A percentile compares a stretch with the other conserved stretches of the same genome.
Evolutionary conservation across 2,329 filamentous ascomycete genomes (phyloP).

Genomic region (Plectosphaerella cucumerina): DNA sequence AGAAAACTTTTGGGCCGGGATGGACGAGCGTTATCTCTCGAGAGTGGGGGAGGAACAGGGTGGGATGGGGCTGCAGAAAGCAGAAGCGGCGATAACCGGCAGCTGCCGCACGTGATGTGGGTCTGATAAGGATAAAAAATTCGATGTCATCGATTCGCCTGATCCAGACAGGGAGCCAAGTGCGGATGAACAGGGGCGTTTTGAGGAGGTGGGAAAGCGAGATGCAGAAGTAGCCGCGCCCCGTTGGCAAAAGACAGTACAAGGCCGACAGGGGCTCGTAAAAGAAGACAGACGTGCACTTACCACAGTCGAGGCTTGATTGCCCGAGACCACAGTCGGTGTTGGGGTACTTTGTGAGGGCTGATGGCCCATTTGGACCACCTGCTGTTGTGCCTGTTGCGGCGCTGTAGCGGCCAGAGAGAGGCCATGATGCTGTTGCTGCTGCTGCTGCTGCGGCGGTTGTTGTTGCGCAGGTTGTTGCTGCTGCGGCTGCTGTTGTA

Average conservation of each 20-base stretch:
- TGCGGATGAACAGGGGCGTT: not conserved
- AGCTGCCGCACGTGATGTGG: not conserved
- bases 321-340: not conserved
- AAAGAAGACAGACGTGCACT: not conserved
- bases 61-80: not conserved
- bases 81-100: not conserved
- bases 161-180: not conserved
- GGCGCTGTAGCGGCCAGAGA: not conserved
- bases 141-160: not conserved
- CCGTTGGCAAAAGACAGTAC: too few species aligned
- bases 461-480: not conserved
- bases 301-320: not conserved
- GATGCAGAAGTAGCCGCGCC: too few species aligned
- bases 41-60: not conserved
- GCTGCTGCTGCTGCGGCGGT: not conserved
- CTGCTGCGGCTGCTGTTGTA: not conserved
- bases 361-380: not conserved
- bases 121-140: not conserved
- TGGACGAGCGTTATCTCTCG: not conserved
- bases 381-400: not conserved
- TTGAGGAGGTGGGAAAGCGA: not conserved
- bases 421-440: not conserved
- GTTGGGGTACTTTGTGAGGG: not conserved
- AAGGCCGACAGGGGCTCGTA: not conserved
- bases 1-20: conserved; percentile 1